Evolutionary conservation across 2,329 filamentous ascomycete species (phyloP).

Genomic region (Blumeria hordei): DNA sequence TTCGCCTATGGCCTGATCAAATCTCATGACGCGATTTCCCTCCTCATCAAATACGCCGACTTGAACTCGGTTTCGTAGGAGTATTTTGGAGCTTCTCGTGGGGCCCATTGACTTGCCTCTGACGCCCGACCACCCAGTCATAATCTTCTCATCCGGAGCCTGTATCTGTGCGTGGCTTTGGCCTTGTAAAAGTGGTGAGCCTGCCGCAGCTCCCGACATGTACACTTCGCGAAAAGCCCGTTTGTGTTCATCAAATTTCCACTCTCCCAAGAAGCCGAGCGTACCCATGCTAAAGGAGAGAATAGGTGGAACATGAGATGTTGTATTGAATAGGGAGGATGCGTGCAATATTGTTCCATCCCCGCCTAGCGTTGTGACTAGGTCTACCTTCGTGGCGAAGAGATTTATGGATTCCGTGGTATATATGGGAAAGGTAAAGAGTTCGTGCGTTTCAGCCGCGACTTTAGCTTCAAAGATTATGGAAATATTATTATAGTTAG

Average conservation of each 20-base stretch:
- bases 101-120: slow-evolving; percentile 63
- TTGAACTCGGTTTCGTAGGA: slow-evolving; percentile 67
- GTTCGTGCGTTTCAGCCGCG: slow-evolving; percentile 44
- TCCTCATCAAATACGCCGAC: slow-evolving; percentile 59
- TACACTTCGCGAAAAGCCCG: slow-evolving; percentile 80
- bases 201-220: slow-evolving; percentile 44
- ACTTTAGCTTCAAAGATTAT: slow-evolving; percentile 63
- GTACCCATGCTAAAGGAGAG: slow-evolving; percentile 95
- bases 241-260: slow-evolving; percentile 87
- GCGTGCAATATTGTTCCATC: slow-evolving; percentile 80
- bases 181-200: slow-evolving; percentile 13
- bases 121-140: slow-evolving; percentile 43
- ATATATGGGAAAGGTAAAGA: slow-evolving; percentile 52
- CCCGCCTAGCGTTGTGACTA: slow-evolving; percentile 74
- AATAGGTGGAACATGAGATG: slow-evolving; percentile 63
- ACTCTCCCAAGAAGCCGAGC: slow-evolving; percentile 82
- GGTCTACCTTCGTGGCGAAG: slow-evolving; percentile 60
- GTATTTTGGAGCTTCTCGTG: slow-evolving; percentile 49
- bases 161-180: slow-evolving; percentile 13
- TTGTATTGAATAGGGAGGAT: slow-evolving; percentile 64
- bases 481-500: slow-evolving; percentile 57
- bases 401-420: slow-evolving; percentile 17
- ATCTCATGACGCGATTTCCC: slow-evolving; percentile 30
- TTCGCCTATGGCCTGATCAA: slow-evolving; percentile 13
- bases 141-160: slow-evolving; percentile 10